Conservation (phyloP, 495 filamentous ascomycete genomes). For the Penicillium desertorum region DNA sequence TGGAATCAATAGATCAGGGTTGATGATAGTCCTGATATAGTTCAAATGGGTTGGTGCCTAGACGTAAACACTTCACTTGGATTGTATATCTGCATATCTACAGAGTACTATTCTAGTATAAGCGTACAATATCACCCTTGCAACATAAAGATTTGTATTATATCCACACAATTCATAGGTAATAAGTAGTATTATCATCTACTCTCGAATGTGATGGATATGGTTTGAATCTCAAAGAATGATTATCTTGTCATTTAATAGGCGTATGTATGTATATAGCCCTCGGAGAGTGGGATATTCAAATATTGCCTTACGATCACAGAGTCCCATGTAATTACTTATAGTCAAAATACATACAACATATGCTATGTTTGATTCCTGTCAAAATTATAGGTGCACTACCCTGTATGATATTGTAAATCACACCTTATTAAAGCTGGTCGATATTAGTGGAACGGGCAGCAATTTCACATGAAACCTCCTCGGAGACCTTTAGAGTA, state of each 20-base stretch:
- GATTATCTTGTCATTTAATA: not conserved
- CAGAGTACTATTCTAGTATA: not conserved
- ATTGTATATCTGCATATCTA: not conserved
- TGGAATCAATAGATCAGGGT: not conserved
- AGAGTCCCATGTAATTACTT: not conserved
- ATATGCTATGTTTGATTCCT: not conserved
- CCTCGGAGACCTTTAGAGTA: not conserved
- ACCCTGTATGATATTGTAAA: too few species aligned
- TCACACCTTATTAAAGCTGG: not conserved
- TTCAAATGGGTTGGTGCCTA: not conserved
- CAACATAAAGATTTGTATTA: not conserved
- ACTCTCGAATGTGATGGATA: too few species aligned
- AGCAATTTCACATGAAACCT: not conserved
- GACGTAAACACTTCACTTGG: not conserved
- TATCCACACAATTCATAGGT: not conserved
- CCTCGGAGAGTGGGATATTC: not conserved
- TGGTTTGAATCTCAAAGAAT: not conserved
- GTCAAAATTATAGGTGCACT: not conserved
- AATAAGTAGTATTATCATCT: not conserved
- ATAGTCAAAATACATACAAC: not conserved
- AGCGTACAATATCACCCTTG: too few species aligned
- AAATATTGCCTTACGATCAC: not conserved
- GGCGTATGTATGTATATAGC: not conserved
- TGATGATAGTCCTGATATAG: not conserved
- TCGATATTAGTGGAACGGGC: not conserved